Conservation (phyloP, 176 grass and related monocot genomes). For the Cenchrus purpureus region DNA sequence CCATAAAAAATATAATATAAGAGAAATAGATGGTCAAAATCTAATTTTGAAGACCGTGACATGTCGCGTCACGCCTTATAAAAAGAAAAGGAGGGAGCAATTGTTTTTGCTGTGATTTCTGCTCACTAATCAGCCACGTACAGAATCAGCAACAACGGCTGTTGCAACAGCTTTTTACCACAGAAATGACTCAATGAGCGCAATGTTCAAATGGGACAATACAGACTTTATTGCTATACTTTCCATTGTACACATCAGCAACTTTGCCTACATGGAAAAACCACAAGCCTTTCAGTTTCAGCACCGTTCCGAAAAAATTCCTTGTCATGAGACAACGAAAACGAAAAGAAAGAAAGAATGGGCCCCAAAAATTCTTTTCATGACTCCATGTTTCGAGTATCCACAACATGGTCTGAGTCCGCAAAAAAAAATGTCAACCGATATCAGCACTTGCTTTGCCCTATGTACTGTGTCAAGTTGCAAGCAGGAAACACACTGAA, state of each 20-base stretch:
- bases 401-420: slow-evolving; percentile 6
- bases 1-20: too few species aligned
- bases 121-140: not conserved
- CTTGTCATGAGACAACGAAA: not conserved
- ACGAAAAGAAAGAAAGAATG: slow-evolving; percentile 14
- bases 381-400: not conserved
- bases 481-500: not conserved
- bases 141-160: not conserved
- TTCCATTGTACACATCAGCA: slow-evolving; percentile 39
- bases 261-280: slow-evolving; percentile 33
- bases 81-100: too few species aligned
- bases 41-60: too few species aligned
- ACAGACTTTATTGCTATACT: slow-evolving; percentile 53
- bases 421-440: not conserved
- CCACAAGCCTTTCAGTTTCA: slow-evolving; percentile 25
- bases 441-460: slow-evolving; percentile 9
- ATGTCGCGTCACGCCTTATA: too few species aligned
- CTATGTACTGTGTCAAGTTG: slow-evolving; percentile 43
- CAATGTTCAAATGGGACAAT: not conserved
- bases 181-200: not conserved
- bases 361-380: slow-evolving; percentile 35
- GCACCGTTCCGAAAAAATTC: slow-evolving; percentile 1
- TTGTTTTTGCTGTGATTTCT: not conserved
- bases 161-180: not conserved
- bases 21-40: too few species aligned